Percentiles rank a stretch among this genome's conserved stretches.
Conservation (phyloP, 2,329 filamentous ascomycete genomes). For the Trichoderma polysporum region DNA sequence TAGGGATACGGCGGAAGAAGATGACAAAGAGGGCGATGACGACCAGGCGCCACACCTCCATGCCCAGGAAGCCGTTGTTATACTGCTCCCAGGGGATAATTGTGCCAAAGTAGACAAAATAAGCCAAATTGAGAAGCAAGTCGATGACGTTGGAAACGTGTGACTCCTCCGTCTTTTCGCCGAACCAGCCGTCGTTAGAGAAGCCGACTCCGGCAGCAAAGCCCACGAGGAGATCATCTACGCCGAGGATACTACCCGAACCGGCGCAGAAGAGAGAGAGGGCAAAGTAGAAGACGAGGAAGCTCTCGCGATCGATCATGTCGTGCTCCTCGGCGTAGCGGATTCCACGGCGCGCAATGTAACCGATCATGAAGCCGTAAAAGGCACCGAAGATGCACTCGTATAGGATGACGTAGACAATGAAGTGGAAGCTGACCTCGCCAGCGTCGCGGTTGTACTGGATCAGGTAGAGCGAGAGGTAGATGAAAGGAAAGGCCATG, state of each 20-base stretch:
- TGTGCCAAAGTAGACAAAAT: conserved; percentile 96
- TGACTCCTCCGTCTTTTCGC: conserved; percentile 95
- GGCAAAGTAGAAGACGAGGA: conserved; percentile 98
- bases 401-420: conserved; percentile 87
- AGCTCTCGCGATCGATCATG: conserved; percentile 92
- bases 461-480: conserved; percentile 86
- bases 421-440: conserved; percentile 78
- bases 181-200: conserved; percentile 99
- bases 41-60: conserved; percentile 86
- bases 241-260: conserved; percentile 83
- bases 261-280: conserved; percentile 94
- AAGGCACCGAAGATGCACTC: conserved; percentile 92
- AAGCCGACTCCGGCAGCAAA: conserved; percentile 98
- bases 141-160: conserved; percentile 99
- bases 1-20: conserved; percentile 90
- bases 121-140: conserved; percentile 91
- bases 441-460: conserved; percentile 69
- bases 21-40: conserved; percentile 92
- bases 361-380: conserved; percentile 84
- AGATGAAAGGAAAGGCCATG: conserved; percentile 99
- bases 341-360: conserved; percentile 86
- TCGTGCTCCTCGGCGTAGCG: conserved; percentile 80
- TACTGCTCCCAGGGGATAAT: conserved; percentile 96
- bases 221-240: conserved; percentile 91
- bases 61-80: conserved; percentile 71